A percentile compares a stretch with the other conserved stretches of the same genome.
These are phyloP conservation scores for Pleoardoris graminearum DNA, from an alignment of 2,329 filamentous ascomycete species.

Conservation along the genomic window DNA sequence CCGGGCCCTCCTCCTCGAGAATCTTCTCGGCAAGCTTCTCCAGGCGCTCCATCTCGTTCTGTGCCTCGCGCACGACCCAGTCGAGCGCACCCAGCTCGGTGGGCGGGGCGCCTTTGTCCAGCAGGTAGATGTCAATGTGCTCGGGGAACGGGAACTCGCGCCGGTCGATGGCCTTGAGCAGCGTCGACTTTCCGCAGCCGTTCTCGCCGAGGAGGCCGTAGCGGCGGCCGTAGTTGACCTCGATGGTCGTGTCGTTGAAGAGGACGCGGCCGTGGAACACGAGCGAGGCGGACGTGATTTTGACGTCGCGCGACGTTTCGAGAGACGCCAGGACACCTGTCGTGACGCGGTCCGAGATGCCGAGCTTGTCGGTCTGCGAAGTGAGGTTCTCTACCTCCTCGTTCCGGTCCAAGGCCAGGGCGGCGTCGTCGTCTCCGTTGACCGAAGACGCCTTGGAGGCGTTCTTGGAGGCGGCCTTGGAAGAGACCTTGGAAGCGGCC, in stretches of 20 bases:
- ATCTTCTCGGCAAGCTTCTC: slow-evolving; percentile 88
- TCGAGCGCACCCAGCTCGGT: slow-evolving; percentile 89
- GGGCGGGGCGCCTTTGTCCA: slow-evolving; percentile 94
- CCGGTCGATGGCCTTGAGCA: slow-evolving; percentile 90
- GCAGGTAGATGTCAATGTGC: slow-evolving; percentile 95
- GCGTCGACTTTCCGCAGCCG: slow-evolving; percentile 98
- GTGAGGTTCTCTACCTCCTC: slow-evolving; percentile 86
- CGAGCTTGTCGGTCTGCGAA: slow-evolving; percentile 93
- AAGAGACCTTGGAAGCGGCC: slow-evolving; percentile 70
- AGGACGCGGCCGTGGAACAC: slow-evolving; percentile 98
- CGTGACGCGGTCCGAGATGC: slow-evolving; percentile 95
- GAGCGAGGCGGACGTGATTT: slow-evolving; percentile 89
- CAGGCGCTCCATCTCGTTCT: slow-evolving; percentile 87
- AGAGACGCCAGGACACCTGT: slow-evolving; percentile 93
- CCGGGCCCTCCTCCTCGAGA: slow-evolving; percentile 88
- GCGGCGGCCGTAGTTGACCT: slow-evolving; percentile 87
- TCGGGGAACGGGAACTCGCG: slow-evolving; percentile 96
- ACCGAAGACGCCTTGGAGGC: slow-evolving; percentile 67
- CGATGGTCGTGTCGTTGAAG: slow-evolving; percentile 89
- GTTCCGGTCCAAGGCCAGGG: slow-evolving; percentile 65
- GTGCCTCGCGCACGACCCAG: slow-evolving; percentile 94
- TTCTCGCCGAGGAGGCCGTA: slow-evolving; percentile 98
- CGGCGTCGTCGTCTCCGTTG: slow-evolving; percentile 75
- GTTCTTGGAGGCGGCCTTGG: slow-evolving; percentile 67
- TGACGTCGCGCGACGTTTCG: slow-evolving; percentile 85